These are phyloP conservation scores for Chaetomium olivaceum DNA, from an alignment of 2,329 filamentous ascomycete genomes.

Conservation along the genomic window DNA sequence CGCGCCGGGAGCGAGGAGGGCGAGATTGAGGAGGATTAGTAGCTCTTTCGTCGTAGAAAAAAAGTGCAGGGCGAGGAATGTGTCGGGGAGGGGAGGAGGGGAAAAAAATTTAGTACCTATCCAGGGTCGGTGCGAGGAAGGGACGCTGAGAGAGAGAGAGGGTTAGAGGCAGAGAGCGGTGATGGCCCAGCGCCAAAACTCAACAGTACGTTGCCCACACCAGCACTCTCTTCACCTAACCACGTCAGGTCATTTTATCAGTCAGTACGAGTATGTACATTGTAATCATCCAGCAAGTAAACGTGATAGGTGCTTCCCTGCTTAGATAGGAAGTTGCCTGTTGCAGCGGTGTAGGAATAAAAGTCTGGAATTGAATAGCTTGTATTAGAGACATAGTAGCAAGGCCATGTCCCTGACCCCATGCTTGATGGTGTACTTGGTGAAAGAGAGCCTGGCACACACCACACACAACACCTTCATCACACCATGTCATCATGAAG, in stretches of 20 bases:
- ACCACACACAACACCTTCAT: too few species aligned
- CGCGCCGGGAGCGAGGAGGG: constrained; percentile 94
- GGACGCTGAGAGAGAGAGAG: not conserved
- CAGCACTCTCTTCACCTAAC: constrained; percentile 6
- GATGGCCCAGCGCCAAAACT: not conserved
- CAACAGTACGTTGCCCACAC: constrained; percentile 10
- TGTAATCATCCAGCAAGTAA: constrained; percentile 7
- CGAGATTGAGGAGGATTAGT: constrained; percentile 84
- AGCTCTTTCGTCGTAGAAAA: not conserved
- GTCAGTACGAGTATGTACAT: not conserved
- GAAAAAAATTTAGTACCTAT: not conserved
- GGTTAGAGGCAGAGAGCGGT: not conserved
- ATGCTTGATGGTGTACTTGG: too few species aligned
- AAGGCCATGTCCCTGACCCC: not conserved
- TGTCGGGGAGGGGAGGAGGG: not conserved
- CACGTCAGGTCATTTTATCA: constrained; percentile 1
- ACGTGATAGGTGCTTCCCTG: not conserved
- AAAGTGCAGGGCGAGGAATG: not conserved
- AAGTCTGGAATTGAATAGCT: not conserved
- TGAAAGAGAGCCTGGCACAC: too few species aligned
- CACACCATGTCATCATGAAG: not conserved
- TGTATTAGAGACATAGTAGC: not conserved
- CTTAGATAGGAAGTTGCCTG: not conserved
- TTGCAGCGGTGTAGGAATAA: constrained; percentile 8
- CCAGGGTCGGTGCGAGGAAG: not conserved